Base-by-base conservation (phyloP, 1,139 yeast genomes). In the Spencermartinsiella ligniputridi region DNA sequence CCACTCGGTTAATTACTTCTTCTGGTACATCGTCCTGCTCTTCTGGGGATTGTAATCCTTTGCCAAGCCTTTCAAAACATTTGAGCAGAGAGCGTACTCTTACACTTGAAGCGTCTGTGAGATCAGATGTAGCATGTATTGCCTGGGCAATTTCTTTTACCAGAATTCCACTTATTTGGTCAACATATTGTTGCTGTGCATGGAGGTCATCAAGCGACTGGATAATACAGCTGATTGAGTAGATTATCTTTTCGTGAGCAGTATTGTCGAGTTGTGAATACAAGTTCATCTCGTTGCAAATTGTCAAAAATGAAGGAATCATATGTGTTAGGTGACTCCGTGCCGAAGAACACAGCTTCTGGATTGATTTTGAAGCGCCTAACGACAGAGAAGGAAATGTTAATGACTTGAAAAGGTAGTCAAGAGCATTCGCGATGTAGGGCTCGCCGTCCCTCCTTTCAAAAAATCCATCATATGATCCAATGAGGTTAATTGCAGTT, bases 51-150 rank as follows among this genome's bases (percentile, higher is more conserved):
- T 61, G 65, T 52, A 83, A 65, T 0, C 90, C 88, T 47, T 79
- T 81, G 0, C 89, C 92, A 12, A 86, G 66, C 46, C 83, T 86
- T 17, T 72, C 72, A 0, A 87, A 62, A 58, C 89, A 84, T 8
- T 76, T 67, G 24, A 85, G 64, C 38, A 86, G 62, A 29, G 88
- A 79, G 3, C 32, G 32, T 5, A 27, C 32, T 27, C 32, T 9
- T 9, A 27, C n/a, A 27, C 32, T 27, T 70, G 49, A 9, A 50
- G 38, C 19, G 12, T 45, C 50, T 1, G 44, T 33, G 6, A 35
- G 27, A 11, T 21, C 29, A n/a, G 18, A 15, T 2, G 46, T 21
- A 12, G 48, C 47, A n/a, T 29, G 35, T 11, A 39, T 51, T 16
- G 43, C 46, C 30, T 44, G 8, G 8, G 32, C 8, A n/a, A 27